Percentiles rank a stretch among this genome's conserved stretches.
Evolutionary conservation across 179 eudicot genomes (phyloP).

Genomic region (Carnegiea gigantea): DNA sequence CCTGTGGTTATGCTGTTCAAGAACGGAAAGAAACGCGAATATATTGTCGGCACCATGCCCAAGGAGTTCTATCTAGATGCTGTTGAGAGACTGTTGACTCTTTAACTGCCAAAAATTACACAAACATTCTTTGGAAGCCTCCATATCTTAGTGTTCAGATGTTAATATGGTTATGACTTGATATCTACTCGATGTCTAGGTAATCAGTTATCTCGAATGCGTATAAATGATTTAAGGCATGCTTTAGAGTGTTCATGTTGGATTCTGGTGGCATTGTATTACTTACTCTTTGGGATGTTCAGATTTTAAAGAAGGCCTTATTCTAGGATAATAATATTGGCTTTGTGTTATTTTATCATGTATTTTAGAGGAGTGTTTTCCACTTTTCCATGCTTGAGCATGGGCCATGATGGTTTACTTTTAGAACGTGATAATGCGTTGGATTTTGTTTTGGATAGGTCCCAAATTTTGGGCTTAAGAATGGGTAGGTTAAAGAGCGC

Average conservation of each 20-base stretch:
- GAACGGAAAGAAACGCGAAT: conserved; percentile 59
- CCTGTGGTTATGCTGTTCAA: conserved; percentile 89
- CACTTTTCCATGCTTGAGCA: neutral
- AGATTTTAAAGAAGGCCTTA: neutral
- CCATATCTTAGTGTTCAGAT: neutral
- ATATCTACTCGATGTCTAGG: neutral
- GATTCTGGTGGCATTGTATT: neutral
- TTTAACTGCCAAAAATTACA: conserved; percentile 17
- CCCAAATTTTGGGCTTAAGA: too few relatives aligned
- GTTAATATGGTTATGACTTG: neutral
- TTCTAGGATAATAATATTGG: neutral
- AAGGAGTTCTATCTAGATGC: conserved; percentile 84
- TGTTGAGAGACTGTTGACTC: conserved; percentile 59
- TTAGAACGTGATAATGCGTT: too few relatives aligned
- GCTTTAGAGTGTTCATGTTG: neutral
- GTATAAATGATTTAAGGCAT: neutral
- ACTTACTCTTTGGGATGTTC: neutral
- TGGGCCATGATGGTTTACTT: neutral
- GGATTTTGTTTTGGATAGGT: too few relatives aligned
- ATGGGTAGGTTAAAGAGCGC: too few relatives aligned
- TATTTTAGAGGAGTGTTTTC: neutral
- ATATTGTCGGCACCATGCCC: conserved; percentile 83
- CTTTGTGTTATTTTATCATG: neutral
- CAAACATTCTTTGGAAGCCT: neutral
- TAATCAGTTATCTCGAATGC: neutral